Base-by-base conservation (phyloP, 202 grass and related monocot genomes). In the Saccharum hybrid region DNA sequence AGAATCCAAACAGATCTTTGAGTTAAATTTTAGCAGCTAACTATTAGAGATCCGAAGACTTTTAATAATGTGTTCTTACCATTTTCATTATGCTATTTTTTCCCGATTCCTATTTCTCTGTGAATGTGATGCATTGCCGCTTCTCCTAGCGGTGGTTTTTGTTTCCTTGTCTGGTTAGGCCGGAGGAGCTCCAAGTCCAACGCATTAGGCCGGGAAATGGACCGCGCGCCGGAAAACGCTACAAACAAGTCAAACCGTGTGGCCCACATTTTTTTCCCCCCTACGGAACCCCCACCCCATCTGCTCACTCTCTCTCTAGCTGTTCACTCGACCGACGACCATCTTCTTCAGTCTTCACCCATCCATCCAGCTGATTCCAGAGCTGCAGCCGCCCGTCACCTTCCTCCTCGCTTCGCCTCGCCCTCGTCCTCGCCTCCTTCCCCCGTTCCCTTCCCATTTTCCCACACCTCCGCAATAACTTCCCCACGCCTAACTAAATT, bases 401-500 rank as follows among this genome's bases (percentile, higher is more conserved):
- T 56, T 63, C 72, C 5, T 65, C 87, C 43, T 21, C 37, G 42
- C 75, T 59, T 79, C 43, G 30, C 71, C 40, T 31, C 42, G 3
- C 3, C 76, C 45, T 10, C 66, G 4, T 23, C 18, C 22, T 26
- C 15, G 5, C 4, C 61, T 0, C 8, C 33, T 21, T 7, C 40
- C 1, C 7, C 45, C 15, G 1, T 28, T 28, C 26, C 28, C 22
- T 69, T 42, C 2, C 68, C 68, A 48, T 72, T 72, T 72, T 16
- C 43, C 26, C 70, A 51, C 46, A 18, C 77, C 68, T 6, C 28
- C 38, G 59, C 83, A 83, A 75, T 88, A 61, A 83, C 76, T 84
- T 64, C 66, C 57, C 56, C 74, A 43, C 72, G 72, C 72, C 83
- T 18, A 68, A 86, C 83, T 81, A 76, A 92, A 85, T 22, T 89